Conservation (phyloP, 495 filamentous ascomycete species). For the Hyaloscypha variabilis region DNA sequence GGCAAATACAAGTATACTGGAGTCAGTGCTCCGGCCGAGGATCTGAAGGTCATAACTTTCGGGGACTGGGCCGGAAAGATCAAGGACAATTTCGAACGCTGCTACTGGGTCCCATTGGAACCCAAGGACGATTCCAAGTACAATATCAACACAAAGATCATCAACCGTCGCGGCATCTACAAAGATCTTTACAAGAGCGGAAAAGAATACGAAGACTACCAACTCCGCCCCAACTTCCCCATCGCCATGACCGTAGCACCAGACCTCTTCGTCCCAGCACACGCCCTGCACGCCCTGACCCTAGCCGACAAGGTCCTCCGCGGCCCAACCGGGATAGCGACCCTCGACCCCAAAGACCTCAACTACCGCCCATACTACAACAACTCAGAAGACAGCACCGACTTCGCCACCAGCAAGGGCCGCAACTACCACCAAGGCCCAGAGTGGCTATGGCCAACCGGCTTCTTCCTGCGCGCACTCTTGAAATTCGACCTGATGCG, state of each 20-base stretch:
- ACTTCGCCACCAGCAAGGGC: conserved; percentile 90
- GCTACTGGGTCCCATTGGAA: conserved; percentile 80
- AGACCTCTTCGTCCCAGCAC: conserved; percentile 75
- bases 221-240: conserved; percentile 90
- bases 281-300: conserved; percentile 77
- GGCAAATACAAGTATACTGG: conserved; percentile 71
- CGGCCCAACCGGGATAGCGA: conserved; percentile 93
- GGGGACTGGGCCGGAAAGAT: conserved; percentile 80
- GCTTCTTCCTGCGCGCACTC: conserved; percentile 90
- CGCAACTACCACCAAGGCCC: conserved; percentile 98
- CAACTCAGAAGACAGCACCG: conserved; percentile 88
- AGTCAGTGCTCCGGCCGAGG: conserved; percentile 53
- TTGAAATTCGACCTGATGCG: conserved; percentile 86
- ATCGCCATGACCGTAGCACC: conserved; percentile 96
- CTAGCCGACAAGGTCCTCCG: conserved; percentile 77
- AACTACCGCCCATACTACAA: conserved; percentile 94
- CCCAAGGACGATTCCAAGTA: conserved; percentile 70
- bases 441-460: conserved; percentile 98
- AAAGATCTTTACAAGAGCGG: conserved; percentile 93
- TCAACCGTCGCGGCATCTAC: conserved; percentile 94
- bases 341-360: conserved; percentile 85
- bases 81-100: conserved; percentile 84
- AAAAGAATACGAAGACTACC: conserved; percentile 97
- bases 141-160: conserved; percentile 74
- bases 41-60: conserved; percentile 66